Evolutionary conservation across 1,139 yeast species (phyloP).

Genomic region (Debaryomycetaceae sp.): DNA sequence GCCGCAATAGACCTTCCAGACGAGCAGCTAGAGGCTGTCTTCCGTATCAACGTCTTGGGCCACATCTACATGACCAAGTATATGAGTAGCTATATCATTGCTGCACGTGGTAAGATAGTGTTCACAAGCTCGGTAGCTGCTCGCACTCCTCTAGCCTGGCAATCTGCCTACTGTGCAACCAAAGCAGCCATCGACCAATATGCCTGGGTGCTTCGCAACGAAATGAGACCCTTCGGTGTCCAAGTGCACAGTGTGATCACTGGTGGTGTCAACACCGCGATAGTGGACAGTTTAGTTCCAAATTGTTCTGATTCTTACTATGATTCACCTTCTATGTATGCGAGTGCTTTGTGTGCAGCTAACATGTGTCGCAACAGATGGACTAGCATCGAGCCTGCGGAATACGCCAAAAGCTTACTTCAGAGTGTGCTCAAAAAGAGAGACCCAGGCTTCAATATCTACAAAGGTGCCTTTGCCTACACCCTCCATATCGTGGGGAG

Average conservation of each 20-base stretch:
- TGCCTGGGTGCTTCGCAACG: conserved; percentile 19
- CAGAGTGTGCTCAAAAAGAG: conserved; percentile 15
- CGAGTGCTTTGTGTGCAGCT: conserved; percentile 21
- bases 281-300: conserved; percentile 17
- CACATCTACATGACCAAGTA: conserved; percentile 37
- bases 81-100: conserved; percentile 27
- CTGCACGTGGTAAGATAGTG: conserved; percentile 33
- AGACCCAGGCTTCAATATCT: conserved; percentile 30
- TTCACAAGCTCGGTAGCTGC: conserved; percentile 39
- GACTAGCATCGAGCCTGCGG: conserved; percentile 19
- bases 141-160: conserved; percentile 35
- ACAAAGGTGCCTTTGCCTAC: conserved; percentile 23
- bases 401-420: conserved; percentile 31
- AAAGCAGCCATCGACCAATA: conserved; percentile 31
- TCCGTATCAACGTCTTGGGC: conserved; percentile 36
- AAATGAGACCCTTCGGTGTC: conserved; percentile 34
- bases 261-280: conserved; percentile 41
- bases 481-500: conserved; percentile 20
- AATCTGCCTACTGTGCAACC: conserved; percentile 29
- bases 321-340: conserved; percentile 28
- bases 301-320: conserved; percentile 17
- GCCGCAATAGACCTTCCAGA: conserved; percentile 34
- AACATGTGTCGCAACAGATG: conserved; percentile 25
- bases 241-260: conserved; percentile 36
- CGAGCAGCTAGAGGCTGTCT: conserved; percentile 17